Percentiles rank a stretch among this genome's conserved stretches.
Evolutionary conservation across 2,329 filamentous ascomycete species (phyloP).

Genomic region (Coniella vitis): DNA sequence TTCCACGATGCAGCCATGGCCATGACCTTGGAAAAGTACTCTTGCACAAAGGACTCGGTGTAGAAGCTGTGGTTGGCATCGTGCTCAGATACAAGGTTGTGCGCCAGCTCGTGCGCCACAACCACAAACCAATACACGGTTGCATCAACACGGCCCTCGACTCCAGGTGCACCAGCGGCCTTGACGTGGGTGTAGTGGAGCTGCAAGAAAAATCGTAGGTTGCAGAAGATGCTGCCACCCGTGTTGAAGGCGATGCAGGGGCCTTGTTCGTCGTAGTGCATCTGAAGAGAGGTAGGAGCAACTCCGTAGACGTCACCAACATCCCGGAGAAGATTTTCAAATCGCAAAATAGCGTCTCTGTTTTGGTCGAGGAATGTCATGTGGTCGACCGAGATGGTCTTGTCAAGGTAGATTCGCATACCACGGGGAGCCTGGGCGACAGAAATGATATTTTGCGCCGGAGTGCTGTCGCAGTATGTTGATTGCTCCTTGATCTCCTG

Average conservation of each 20-base stretch:
- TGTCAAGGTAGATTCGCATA: conserved; percentile 67
- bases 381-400: conserved; percentile 40
- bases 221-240: conserved; percentile 85
- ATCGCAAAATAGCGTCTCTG: conserved; percentile 56
- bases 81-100: conserved; percentile 80
- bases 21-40: conserved; percentile 69
- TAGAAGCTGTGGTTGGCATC: conserved; percentile 77
- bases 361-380: conserved; percentile 56
- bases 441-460: conserved; percentile 66
- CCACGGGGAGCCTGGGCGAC: conserved; percentile 63
- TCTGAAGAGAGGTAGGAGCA: conserved; percentile 62
- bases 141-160: conserved; percentile 52
- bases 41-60: conserved; percentile 71
- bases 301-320: conserved; percentile 68
- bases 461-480: conserved; percentile 76
- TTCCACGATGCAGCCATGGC: conserved; percentile 39
- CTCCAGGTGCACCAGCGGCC: conserved; percentile 16
- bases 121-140: conserved; percentile 90
- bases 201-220: conserved; percentile 78
- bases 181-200: conserved; percentile 55
- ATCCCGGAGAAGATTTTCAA: conserved; percentile 63
- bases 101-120: conserved; percentile 90
- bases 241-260: conserved; percentile 90
- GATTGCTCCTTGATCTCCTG: conserved; percentile 73
- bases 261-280: conserved; percentile 77